A percentile compares a stretch with the other conserved stretches of the same genome.
These are phyloP conservation scores for Cephalotrichum gorgonifer DNA, from an alignment of 2,329 filamentous ascomycete species.

Conservation along the genomic window DNA sequence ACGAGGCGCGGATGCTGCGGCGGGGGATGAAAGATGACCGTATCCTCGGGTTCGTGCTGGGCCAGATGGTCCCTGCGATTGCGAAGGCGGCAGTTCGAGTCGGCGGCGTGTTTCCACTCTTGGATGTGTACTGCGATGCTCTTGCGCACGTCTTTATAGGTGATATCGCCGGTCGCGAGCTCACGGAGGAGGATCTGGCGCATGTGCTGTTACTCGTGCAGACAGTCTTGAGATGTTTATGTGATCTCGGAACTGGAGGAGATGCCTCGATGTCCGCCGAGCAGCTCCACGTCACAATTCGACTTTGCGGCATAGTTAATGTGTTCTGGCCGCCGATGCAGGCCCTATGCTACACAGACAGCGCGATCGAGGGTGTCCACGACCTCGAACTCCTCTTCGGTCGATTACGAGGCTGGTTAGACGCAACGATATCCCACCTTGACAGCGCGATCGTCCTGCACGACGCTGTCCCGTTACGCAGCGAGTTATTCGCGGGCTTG, in stretches of 20 bases:
- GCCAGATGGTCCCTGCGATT: conserved; percentile 44
- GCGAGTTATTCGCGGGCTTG: conserved; percentile 13
- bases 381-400: conserved; percentile 4
- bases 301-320: conserved; percentile 10
- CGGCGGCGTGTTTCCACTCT: conserved; percentile 31
- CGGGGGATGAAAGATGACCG: conserved; percentile 35
- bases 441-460: neutral
- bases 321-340: conserved; percentile 11
- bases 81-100: conserved; percentile 25
- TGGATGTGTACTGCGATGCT: conserved; percentile 39
- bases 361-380: conserved; percentile 1
- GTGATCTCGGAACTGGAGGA: conserved; percentile 3
- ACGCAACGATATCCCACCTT: conserved; percentile 7
- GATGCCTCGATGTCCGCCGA: conserved; percentile 7
- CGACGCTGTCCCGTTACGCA: neutral
- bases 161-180: conserved; percentile 12
- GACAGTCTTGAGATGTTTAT: conserved; percentile 14
- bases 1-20: conserved; percentile 34
- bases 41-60: conserved; percentile 36
- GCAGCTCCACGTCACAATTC: conserved; percentile 15
- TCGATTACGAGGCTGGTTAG: conserved; percentile 3
- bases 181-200: conserved; percentile 16
- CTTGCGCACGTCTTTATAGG: conserved; percentile 18
- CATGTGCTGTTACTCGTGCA: conserved; percentile 11
- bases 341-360: conserved; percentile 7